A percentile compares a stretch with the other conserved stretches of the same genome.
phyloP scores from a whole-genome alignment of 768 basidiomycete species.

The Coprinellus micaceus region DNA sequence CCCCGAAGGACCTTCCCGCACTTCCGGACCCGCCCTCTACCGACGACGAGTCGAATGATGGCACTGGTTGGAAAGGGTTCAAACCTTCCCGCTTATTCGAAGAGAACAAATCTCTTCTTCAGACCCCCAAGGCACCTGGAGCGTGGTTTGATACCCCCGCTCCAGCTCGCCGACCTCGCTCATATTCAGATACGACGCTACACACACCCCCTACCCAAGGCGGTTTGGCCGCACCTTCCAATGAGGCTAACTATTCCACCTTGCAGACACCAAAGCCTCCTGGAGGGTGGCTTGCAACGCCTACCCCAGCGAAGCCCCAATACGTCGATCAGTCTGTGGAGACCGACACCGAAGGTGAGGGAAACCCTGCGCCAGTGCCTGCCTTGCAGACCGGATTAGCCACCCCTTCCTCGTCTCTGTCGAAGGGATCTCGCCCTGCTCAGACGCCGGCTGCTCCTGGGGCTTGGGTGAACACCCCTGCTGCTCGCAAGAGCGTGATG shows the following conservation, averaged over 20 bases:
- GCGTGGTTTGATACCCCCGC: constrained; percentile 35
- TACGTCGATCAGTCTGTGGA: constrained; percentile 12
- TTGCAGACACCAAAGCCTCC: constrained; percentile 31
- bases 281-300: constrained; percentile 35
- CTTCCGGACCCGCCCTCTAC: constrained; percentile 65
- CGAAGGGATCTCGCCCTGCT: constrained; percentile 43
- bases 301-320: constrained; percentile 14
- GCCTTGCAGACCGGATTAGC: constrained; percentile 32
- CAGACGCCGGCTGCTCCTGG: constrained; percentile 71
- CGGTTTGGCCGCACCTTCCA: constrained; percentile 11
- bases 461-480: constrained; percentile 61
- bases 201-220: neutral
- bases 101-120: constrained; percentile 21
- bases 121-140: constrained; percentile 47
- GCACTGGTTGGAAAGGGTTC: neutral
- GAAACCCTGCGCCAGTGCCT: neutral
- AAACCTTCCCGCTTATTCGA: constrained; percentile 4
- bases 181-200: constrained; percentile 11
- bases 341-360: constrained; percentile 7
- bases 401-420: constrained; percentile 50
- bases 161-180: constrained; percentile 11
- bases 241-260: constrained; percentile 4
- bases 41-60: constrained; percentile 8
- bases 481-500: constrained; percentile 51
- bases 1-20: constrained; percentile 58